Evolutionary conservation across 768 basidiomycete genomes (phyloP), one percentile per base, ranked within the genome.

Genomic region (Chalciporus sphaerocephalus): DNA sequence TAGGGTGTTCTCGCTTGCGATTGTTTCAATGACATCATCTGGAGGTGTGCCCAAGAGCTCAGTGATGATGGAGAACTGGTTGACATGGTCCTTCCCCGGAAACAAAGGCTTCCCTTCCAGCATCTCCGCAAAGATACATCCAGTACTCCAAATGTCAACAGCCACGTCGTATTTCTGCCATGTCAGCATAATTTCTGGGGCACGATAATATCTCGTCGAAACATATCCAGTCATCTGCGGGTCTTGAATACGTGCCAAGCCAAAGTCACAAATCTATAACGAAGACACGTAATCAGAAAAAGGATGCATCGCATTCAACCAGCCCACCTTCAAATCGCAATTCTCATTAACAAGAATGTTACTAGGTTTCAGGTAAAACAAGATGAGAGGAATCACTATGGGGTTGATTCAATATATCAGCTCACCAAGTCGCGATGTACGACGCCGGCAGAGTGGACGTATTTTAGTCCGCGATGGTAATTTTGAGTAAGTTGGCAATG

Each of bases 161-260:
- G 95, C 96, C 46, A 97, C 94, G 67, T 98, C 95, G 71, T 99
- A 99, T 74, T 98, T 98, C 69, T 99, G 96, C 96, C 96, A 99
- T 30, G 96, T 99, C 64, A 99, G 78, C 96, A 99, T 99, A 72
- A 99, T 99, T 70, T 99, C 96, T 5, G 96, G 96, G 6, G 96
- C 96, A 41, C 96, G 87, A 66, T 99, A 99, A 72, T 99, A 99
- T 55, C 96, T 78, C 41, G 96, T 99, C 46, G 96, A 98, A 50
- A 98, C 96, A 63, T 98, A 99, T 51, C 96, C 96, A 1, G 96
- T 99, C 96, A 99, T 99, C 66, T 99, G 96, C 5, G 95, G 95
- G 65, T 99, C 96, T 69, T 98, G 96, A 53, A 99, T 94, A 42
- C 96, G 89, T 27, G 96, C 96, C 32, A 99, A 77, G 48, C 96